Base-by-base conservation (phyloP, 164 flowering plant genomes). In the Houttuynia cordata region DNA sequence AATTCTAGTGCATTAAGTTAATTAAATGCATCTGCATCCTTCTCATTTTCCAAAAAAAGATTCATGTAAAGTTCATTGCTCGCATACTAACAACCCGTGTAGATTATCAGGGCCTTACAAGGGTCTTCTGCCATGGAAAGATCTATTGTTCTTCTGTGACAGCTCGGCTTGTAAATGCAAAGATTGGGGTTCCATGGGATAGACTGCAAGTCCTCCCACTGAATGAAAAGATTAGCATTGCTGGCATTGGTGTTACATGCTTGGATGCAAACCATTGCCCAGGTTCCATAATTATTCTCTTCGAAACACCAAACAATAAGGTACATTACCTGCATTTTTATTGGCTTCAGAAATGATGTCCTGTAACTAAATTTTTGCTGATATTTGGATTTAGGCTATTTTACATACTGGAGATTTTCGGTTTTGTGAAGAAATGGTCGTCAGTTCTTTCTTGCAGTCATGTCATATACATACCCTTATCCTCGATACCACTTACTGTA, bases 41-140 rank as follows among this genome's bases (percentile, higher is more conserved):
- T 30, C 37, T 30, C 12, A 17, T 45, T 17, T 45, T 45, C 14
- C 17, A 45, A 12, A 12, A 45, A 10, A 7, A 45, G 12, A 45
- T 45, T 3, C 17, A 45, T 45, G 49, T 45, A 2, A 4, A 45
- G 49, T 17, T 45, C 49, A 45, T 45, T 45, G 49, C 49, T 45
- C 12, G 17, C 17, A 45, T 45, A 17, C 14, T 45, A 3, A 45
- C 17, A 2, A 30, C 37, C 17, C 12, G 49, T 71, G 69, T 84
- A 93, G 97, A 93, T 81, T 90, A 93, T 77, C 94, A 88, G 81
- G 97, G 97, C 17, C 82, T 93, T 54, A 82, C 99, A n/a, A 83
- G 67, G 78, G 80, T 86, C 58, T 93, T 93, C 69, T 73, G 82
- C 70, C 86, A 85, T 76, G 99, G 96, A 58, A 90, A 74, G 67